A percentile compares a stretch with the other conserved stretches of the same genome.
phyloP scores from a whole-genome alignment of 2,329 filamentous ascomycete genomes.

The Cercospora nicotianae region DNA sequence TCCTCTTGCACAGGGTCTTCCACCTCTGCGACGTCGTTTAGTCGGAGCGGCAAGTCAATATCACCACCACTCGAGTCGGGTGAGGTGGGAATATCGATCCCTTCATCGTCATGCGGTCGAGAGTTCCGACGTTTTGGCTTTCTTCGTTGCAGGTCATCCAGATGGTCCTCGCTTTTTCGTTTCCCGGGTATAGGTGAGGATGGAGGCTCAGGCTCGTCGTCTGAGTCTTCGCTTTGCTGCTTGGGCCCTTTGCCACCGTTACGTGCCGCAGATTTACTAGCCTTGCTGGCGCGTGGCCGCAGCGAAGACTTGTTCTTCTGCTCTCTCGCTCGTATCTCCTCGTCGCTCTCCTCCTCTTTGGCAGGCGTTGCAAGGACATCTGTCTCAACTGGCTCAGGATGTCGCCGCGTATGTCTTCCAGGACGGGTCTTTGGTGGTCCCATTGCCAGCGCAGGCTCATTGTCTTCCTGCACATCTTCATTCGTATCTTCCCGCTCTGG shows the following conservation, averaged over 20 bases:
- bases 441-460: slow-evolving; percentile 9
- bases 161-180: slow-evolving; percentile 18
- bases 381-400: slow-evolving; percentile 4
- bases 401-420: slow-evolving; percentile 9
- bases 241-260: slow-evolving; percentile 33
- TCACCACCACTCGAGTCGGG: slow-evolving; percentile 24
- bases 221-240: slow-evolving; percentile 30
- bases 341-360: slow-evolving; percentile 28
- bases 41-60: slow-evolving; percentile 33
- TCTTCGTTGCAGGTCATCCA: slow-evolving; percentile 9
- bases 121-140: slow-evolving; percentile 28
- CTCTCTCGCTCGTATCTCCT: slow-evolving; percentile 28
- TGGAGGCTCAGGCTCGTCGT: slow-evolving; percentile 20
- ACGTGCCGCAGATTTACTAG: slow-evolving; percentile 30
- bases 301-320: slow-evolving; percentile 38
- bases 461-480: slow-evolving; percentile 8
- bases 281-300: slow-evolving; percentile 37
- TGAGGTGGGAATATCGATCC: slow-evolving; percentile 38
- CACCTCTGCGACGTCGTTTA: slow-evolving; percentile 13
- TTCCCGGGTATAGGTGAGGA: slow-evolving; percentile 26
- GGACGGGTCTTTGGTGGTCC: slow-evolving; percentile 9
- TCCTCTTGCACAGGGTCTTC: slow-evolving; percentile 43
- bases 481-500: slow-evolving; percentile 16
- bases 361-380: slow-evolving; percentile 21
- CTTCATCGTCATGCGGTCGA: slow-evolving; percentile 36